Base-by-base conservation (phyloP, 129 eudicot genomes). In the Flaveria robusta region DNA sequence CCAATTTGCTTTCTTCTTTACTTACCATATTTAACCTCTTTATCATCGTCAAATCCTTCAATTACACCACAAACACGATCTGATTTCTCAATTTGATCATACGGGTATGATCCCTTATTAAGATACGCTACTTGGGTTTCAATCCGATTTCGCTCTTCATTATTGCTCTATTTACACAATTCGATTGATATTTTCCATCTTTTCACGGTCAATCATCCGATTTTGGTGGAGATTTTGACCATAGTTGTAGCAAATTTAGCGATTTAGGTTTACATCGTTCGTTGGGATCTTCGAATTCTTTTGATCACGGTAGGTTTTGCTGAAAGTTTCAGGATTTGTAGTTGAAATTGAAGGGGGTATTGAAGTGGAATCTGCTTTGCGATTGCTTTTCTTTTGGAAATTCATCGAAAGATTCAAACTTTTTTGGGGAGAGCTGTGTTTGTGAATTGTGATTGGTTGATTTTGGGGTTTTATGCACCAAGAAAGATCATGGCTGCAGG, bases 401-500 rank as follows among this genome's bases (percentile, higher is more conserved):
- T 24, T 2, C 7, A 12, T 16, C 58, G 55, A 63, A 72, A 72
- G 23, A 59, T 43, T 42, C 11, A 20, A 49, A 19, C 10, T 29
- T 43, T 71, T 55, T 58, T 46, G 56, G 41, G 50, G 75, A 74
- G 56, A 39, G 50, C 67, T 31, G 66, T 19, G 41, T 58, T 43
- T 43, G 47, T 43, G 47, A 34, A 34, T 74, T 9, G 23, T 24
- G 16, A 15, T 74, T 63, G 20, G 71, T 12, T 62, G 13, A 74
- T 47, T 47, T 58, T 13, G 60, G 77, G 87, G 71, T 52, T 66
- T 67, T 64, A 85, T 89, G 84, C 72, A 65, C 58, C 78, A 26
- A 23, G 42, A 50, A 74, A 70, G 24, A 82, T 29, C 31, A 92
- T 92, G 97, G 93, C 97, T 74, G 93, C 96, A 13, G 87, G 88